A percentile compares a stretch with the other conserved stretches of the same genome.
Evolutionary conservation across 768 basidiomycete genomes (phyloP).

Genomic region (Lentinula boryana): DNA sequence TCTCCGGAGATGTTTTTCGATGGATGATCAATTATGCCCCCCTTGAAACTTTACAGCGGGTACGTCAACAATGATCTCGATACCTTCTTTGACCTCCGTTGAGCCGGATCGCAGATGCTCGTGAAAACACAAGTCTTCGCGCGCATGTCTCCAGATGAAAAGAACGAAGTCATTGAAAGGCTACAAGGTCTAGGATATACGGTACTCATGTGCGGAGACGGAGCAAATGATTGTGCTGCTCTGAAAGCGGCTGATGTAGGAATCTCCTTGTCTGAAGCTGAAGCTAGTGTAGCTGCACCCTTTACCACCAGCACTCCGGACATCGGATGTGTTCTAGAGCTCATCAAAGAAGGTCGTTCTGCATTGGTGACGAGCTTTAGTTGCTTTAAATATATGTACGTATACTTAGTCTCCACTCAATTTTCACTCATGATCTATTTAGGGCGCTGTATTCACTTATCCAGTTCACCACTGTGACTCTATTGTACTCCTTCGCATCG

Average conservation of each 20-base stretch:
- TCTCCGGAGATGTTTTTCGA: conserved; percentile 94
- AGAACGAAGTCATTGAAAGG: conserved; percentile 95
- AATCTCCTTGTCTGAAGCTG: conserved; percentile 93
- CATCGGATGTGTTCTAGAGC: conserved; percentile 92
- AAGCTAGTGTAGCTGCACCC: conserved; percentile 96
- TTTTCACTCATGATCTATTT: conserved; percentile 2
- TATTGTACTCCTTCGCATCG: conserved; percentile 94
- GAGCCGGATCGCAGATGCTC: conserved; percentile 65
- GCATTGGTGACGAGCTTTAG: conserved; percentile 98
- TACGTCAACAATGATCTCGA: conserved; percentile 30
- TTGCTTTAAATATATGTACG: conserved; percentile 99
- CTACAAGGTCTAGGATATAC: conserved; percentile 92
- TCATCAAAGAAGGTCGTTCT: conserved; percentile 94
- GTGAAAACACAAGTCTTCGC: conserved; percentile 96
- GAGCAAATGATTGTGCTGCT: conserved; percentile 98
- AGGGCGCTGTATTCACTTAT: conserved; percentile 99
- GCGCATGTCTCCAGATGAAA: conserved; percentile 99
- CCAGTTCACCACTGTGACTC: conserved; percentile 96
- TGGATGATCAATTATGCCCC: conserved; percentile 98
- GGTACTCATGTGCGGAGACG: conserved; percentile 97
- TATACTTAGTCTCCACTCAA: conserved; percentile 13
- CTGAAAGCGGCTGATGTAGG: conserved; percentile 98
- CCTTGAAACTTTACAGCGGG: conserved; percentile 89
- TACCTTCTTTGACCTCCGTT: not conserved
- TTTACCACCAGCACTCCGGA: conserved; percentile 94